These are phyloP conservation scores for Monosporascus sp. DNA, from an alignment of 2,329 filamentous ascomycete species.

Conservation along the genomic window DNA sequence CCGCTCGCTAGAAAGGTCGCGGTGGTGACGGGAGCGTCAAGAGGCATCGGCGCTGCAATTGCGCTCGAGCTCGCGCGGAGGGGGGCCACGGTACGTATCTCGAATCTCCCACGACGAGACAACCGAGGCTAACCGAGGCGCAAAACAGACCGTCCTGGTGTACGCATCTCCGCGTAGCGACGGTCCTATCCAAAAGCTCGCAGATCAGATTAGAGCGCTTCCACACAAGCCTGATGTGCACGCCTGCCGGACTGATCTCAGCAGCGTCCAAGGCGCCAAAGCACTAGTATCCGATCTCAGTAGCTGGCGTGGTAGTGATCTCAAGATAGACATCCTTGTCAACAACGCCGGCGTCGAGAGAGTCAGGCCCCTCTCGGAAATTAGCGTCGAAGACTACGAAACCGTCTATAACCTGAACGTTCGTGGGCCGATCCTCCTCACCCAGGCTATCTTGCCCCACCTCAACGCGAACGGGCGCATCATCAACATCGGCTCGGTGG, in stretches of 20 bases:
- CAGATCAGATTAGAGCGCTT: conserved; percentile 53
- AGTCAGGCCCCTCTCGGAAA: conserved; percentile 30
- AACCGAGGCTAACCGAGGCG: neutral
- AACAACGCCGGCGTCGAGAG: conserved; percentile 35
- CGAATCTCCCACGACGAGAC: neutral
- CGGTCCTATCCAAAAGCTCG: conserved; percentile 51
- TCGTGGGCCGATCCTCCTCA: conserved; percentile 47
- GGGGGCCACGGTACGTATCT: conserved; percentile 18
- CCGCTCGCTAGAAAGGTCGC: conserved; percentile 26
- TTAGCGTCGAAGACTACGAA: conserved; percentile 45
- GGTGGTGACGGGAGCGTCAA: conserved; percentile 37
- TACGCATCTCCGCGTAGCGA: conserved; percentile 61
- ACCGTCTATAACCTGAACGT: conserved; percentile 53
- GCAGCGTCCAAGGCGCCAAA: conserved; percentile 13
- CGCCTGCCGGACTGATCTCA: conserved; percentile 17
- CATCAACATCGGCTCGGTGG: conserved; percentile 55
- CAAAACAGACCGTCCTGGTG: conserved; percentile 39
- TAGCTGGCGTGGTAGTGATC: conserved; percentile 7
- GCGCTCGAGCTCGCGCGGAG: conserved; percentile 27
- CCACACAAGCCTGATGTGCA: conserved; percentile 16
- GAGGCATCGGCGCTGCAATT: conserved; percentile 32
- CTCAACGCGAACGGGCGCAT: conserved; percentile 42
- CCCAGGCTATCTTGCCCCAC: conserved; percentile 46
- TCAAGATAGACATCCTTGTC: conserved; percentile 28
- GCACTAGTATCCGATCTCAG: conserved; percentile 13